phyloP scores from a whole-genome alignment of 805 yeast genomes.

The Saccharomycopsis guyanensis region DNA sequence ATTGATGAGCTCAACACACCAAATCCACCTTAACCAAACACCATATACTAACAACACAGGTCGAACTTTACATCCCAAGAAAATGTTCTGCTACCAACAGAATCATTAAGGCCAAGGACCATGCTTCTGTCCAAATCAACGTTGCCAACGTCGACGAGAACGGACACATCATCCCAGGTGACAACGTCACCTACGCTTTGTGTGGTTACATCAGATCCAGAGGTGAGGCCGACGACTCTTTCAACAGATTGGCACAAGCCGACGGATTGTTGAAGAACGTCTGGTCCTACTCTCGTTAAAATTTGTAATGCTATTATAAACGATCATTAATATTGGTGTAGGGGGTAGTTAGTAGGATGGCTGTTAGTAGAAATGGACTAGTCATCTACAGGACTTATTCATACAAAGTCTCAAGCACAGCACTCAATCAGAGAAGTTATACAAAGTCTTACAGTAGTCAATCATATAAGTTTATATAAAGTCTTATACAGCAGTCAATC shows the following conservation, averaged over 20 bases:
- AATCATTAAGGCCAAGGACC: constrained; percentile 99
- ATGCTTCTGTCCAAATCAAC: constrained; percentile 98
- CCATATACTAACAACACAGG: constrained; percentile 51
- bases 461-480: too few relatives aligned
- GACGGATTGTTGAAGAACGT: constrained; percentile 97
- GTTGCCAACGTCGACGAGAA: constrained; percentile 96
- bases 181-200: constrained; percentile 90
- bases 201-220: constrained; percentile 96
- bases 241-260: constrained; percentile 98
- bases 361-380: too few relatives aligned
- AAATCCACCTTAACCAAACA: too few relatives aligned
- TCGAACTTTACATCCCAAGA: constrained; percentile 99
- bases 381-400: too few relatives aligned
- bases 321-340: constrained; percentile 1
- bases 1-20: too few relatives aligned
- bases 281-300: constrained; percentile 90
- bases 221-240: constrained; percentile 99
- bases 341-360: neutral
- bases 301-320: constrained; percentile 23
- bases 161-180: constrained; percentile 91
- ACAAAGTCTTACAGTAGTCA: too few relatives aligned
- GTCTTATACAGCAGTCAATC: too few relatives aligned
- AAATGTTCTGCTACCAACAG: constrained; percentile 99
- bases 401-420: too few relatives aligned
- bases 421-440: too few relatives aligned